phyloP scores from a whole-genome alignment of 2,329 filamentous ascomycete genomes.

The Byssochlamys sp. region DNA sequence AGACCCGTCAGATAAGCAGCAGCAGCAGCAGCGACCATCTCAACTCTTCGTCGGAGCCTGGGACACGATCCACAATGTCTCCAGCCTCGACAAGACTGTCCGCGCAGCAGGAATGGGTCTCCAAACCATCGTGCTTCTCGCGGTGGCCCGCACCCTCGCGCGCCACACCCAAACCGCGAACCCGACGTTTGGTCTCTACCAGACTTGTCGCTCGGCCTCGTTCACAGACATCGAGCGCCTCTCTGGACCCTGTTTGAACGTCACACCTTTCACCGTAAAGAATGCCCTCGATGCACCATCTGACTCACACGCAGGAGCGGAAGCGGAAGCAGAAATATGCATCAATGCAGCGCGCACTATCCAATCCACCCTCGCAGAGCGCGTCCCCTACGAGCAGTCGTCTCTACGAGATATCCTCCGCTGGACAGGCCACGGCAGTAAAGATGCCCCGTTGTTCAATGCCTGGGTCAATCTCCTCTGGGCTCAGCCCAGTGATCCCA shows the following conservation, averaged over 20 bases:
- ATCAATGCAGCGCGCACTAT: constrained; percentile 9
- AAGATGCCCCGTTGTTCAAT: constrained; percentile 17
- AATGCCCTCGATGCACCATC: constrained; percentile 3
- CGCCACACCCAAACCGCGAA: constrained; percentile 9
- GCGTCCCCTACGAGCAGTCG: constrained; percentile 21
- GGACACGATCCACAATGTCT: constrained; percentile 15
- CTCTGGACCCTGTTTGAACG: constrained; percentile 22
- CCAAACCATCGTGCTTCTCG: constrained; percentile 20
- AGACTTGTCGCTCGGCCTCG: constrained; percentile 20
- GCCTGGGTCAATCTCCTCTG: constrained; percentile 25
- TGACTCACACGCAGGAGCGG: neutral
- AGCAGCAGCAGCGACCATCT: neutral
- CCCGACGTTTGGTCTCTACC: constrained; percentile 23
- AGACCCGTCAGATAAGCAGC: constrained; percentile 3
- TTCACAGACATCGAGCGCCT: constrained; percentile 17
- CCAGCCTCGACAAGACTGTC: constrained; percentile 12
- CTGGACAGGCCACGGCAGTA: constrained; percentile 7
- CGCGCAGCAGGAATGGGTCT: constrained; percentile 13
- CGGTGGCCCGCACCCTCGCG: constrained; percentile 18
- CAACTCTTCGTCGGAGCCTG: constrained; percentile 15
- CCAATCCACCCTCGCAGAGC: constrained; percentile 16
- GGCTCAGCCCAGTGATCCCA: constrained; percentile 11
- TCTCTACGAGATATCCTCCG: constrained; percentile 16
- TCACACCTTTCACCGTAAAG: constrained; percentile 17
- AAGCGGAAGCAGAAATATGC: neutral